phyloP scores from a whole-genome alignment of 306 rosid species.

The Alnus glutinosa region DNA sequence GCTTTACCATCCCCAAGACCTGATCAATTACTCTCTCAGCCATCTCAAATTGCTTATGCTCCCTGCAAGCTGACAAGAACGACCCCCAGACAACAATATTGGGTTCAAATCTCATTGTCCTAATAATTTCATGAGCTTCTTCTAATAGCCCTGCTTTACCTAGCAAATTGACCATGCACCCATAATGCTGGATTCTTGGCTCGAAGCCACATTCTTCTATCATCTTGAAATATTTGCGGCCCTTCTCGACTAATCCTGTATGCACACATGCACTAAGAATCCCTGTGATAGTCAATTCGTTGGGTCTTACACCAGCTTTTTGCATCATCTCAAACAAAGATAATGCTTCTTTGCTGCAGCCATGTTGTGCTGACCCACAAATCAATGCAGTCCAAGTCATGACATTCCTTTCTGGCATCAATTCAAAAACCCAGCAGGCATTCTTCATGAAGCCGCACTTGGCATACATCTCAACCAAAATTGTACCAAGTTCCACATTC shows the following conservation, averaged over 20 bases:
- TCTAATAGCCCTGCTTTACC: slow-evolving; percentile 59
- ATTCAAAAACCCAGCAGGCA: slow-evolving; percentile 47
- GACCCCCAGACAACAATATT: slow-evolving; percentile 51
- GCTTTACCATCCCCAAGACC: slow-evolving; percentile 41
- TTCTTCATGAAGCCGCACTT: slow-evolving; percentile 51
- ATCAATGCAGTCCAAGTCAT: slow-evolving; percentile 57
- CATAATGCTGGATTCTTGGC: slow-evolving; percentile 57
- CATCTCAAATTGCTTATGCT: slow-evolving; percentile 52
- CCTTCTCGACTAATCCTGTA: slow-evolving; percentile 51
- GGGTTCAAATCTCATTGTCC: slow-evolving; percentile 50
- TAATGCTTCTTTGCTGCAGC: slow-evolving; percentile 44
- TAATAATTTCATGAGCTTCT: slow-evolving; percentile 57
- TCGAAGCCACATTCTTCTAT: slow-evolving; percentile 51
- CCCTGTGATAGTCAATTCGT: slow-evolving; percentile 62
- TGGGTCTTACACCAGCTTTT: slow-evolving; percentile 46
- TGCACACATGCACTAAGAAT: slow-evolving; percentile 62
- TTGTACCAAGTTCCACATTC: slow-evolving; percentile 53
- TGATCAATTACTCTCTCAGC: slow-evolving; percentile 55
- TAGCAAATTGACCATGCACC: slow-evolving; percentile 59
- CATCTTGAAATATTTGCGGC: slow-evolving; percentile 53
- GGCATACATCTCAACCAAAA: slow-evolving; percentile 58
- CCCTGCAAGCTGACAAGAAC: slow-evolving; percentile 61
- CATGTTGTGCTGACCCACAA: slow-evolving; percentile 51
- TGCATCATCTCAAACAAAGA: slow-evolving; percentile 53
- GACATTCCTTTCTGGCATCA: slow-evolving; percentile 47